Percentiles rank a stretch among this genome's conserved stretches.
phyloP scores from a whole-genome alignment of 2,329 filamentous ascomycete species.

The Sclerotinia minor region DNA sequence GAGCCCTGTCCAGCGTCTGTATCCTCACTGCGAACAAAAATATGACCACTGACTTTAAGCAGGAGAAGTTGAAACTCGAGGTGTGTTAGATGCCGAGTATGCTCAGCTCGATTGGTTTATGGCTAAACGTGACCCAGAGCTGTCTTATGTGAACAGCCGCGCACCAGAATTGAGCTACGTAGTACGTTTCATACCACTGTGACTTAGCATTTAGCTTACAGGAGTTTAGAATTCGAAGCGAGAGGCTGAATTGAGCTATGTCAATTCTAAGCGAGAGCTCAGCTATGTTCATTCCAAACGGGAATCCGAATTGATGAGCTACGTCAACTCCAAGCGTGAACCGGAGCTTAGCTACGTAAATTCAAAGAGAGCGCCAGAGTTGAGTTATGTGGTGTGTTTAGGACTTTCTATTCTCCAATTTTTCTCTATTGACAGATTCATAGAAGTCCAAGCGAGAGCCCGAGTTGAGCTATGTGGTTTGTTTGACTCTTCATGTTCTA shows the following conservation, averaged over 20 bases:
- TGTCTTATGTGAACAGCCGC: conserved; percentile 11
- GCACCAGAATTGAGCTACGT: not conserved
- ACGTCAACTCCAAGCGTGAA: not conserved
- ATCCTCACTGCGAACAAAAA: not conserved
- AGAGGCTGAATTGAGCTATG: not conserved
- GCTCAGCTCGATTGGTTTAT: conserved; percentile 7
- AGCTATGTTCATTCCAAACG: not conserved
- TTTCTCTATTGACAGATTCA: not conserved
- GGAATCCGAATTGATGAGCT: not conserved
- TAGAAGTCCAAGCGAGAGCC: not conserved
- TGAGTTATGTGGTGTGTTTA: not conserved
- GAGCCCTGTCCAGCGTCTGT: not conserved
- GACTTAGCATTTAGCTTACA: not conserved
- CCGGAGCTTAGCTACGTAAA: not conserved
- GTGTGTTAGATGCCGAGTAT: conserved; percentile 1
- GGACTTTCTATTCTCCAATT: not conserved
- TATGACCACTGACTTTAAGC: not conserved
- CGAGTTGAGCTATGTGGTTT: not conserved
- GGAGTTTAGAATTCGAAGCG: not conserved
- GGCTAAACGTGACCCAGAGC: conserved; percentile 6
- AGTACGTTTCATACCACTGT: not conserved
- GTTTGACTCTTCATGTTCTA: not conserved
- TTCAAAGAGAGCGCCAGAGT: not conserved
- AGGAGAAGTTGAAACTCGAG: conserved; percentile 3
- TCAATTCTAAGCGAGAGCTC: not conserved